Evolutionary conservation across 805 yeast species (phyloP).

Genomic region (Starmerella geochares): DNA sequence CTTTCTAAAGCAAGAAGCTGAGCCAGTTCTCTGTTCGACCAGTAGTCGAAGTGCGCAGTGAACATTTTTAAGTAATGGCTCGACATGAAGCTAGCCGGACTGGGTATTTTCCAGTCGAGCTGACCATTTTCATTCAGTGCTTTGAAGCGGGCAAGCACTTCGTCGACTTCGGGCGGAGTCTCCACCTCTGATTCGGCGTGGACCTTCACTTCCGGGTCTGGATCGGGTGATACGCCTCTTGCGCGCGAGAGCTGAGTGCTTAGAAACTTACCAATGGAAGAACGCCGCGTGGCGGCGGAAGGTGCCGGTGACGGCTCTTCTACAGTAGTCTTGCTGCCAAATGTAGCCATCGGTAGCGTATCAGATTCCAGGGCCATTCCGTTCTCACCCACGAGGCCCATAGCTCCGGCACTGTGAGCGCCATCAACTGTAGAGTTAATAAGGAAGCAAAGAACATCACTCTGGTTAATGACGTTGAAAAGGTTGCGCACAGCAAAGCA

Average conservation of each 20-base stretch:
- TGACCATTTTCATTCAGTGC: constrained; percentile 65
- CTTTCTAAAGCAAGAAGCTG: constrained; percentile 40
- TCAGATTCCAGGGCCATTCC: constrained; percentile 28
- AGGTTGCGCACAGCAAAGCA: constrained; percentile 58
- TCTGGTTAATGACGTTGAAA: constrained; percentile 76
- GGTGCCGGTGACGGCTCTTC: not conserved
- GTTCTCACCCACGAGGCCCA: constrained; percentile 9
- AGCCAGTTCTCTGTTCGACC: constrained; percentile 78
- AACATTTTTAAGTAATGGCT: constrained; percentile 71
- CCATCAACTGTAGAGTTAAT: constrained; percentile 68
- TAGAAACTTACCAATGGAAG: constrained; percentile 1
- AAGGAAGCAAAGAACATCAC: constrained; percentile 85
- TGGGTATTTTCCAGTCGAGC: constrained; percentile 60
- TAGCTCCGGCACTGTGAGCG: constrained; percentile 8
- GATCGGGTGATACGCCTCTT: not conserved
- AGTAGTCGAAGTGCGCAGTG: constrained; percentile 81
- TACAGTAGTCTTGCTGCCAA: not conserved
- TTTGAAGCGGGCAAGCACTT: constrained; percentile 19
- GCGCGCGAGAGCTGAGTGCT: not conserved
- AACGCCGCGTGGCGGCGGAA: not conserved
- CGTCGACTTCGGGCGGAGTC: not conserved
- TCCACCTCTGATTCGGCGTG: not conserved
- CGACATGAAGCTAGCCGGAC: constrained; percentile 50
- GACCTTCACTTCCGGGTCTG: not conserved
- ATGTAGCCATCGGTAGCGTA: constrained; percentile 13